phyloP scores from a whole-genome alignment of 805 yeast species.

The Hanseniaspora valbyensis region DNA sequence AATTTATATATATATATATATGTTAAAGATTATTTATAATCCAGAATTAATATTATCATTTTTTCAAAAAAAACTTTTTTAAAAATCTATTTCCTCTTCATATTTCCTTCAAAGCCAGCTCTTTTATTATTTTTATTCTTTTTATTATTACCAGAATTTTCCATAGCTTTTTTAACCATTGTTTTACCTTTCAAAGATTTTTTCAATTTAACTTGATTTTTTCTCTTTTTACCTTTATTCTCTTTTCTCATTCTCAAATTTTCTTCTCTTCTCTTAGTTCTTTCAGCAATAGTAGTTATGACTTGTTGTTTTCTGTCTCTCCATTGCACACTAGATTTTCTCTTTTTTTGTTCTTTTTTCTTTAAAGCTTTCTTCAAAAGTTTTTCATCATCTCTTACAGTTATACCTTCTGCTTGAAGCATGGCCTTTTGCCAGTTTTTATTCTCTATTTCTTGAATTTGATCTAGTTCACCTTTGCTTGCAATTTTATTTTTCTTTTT shows the following conservation, averaged over 20 bases:
- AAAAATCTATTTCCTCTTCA: constrained; percentile 23
- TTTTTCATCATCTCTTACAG: constrained; percentile 81
- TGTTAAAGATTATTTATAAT: too few relatives aligned
- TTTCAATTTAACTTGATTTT: constrained; percentile 57
- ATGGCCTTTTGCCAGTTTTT: constrained; percentile 77
- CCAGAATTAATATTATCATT: too few relatives aligned
- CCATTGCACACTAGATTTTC: constrained; percentile 87
- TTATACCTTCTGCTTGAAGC: constrained; percentile 78
- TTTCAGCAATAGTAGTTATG: constrained; percentile 58
- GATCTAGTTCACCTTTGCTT: constrained; percentile 51
- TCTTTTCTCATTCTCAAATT: constrained; percentile 77
- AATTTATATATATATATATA: too few relatives aligned
- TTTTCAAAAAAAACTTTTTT: not conserved
- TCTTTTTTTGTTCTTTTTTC: constrained; percentile 69
- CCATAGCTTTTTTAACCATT: constrained; percentile 19
- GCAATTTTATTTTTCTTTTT: constrained; percentile 56
- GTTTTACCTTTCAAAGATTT: constrained; percentile 17
- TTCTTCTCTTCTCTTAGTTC: constrained; percentile 81
- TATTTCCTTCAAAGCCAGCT: constrained; percentile 87
- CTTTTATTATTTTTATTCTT: constrained; percentile 28
- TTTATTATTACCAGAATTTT: not conserved
- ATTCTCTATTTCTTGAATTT: constrained; percentile 49
- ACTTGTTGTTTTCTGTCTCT: constrained; percentile 75
- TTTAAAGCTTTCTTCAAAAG: constrained; percentile 75
- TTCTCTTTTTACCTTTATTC: constrained; percentile 69